Percentiles rank a stretch among this genome's conserved stretches.
Evolutionary conservation across 1,139 yeast genomes (phyloP).

Genomic region (Zhuliangozyma blackwelliae): DNA sequence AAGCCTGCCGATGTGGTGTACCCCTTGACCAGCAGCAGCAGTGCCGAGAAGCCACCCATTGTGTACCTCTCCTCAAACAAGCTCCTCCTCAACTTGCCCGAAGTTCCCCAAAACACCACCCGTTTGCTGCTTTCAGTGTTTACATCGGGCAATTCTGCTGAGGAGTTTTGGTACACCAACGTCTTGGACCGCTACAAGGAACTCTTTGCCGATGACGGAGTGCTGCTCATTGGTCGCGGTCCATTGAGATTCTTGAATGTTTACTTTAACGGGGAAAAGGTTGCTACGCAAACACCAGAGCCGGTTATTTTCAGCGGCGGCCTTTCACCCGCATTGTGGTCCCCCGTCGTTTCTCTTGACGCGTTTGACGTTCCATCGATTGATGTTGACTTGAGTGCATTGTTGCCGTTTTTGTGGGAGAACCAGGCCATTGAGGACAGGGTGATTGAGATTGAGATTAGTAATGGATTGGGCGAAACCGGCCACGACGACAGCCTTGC

Average conservation of each 20-base stretch:
- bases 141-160: conserved; percentile 73
- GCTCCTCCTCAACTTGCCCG: conserved; percentile 36
- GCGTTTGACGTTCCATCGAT: conserved; percentile 70
- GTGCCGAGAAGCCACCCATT: conserved; percentile 26
- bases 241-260: conserved; percentile 56
- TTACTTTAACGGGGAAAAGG: conserved; percentile 44
- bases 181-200: conserved; percentile 46
- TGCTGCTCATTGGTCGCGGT: conserved; percentile 54
- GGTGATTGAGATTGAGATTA: conserved; percentile 43
- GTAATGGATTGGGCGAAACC: conserved; percentile 53
- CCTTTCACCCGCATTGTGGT: conserved; percentile 73
- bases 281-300: conserved; percentile 51
- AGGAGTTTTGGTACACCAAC: conserved; percentile 81
- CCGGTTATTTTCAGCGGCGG: conserved; percentile 77
- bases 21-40: conserved; percentile 24
- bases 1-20: conserved; percentile 30
- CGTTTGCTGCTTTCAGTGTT: conserved; percentile 56
- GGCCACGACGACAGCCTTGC: conserved; percentile 16
- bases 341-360: conserved; percentile 65
- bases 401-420: conserved; percentile 61
- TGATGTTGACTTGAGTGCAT: conserved; percentile 63
- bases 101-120: conserved; percentile 46
- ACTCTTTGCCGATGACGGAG: conserved; percentile 31
- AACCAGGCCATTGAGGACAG: conserved; percentile 18
- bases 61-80: conserved; percentile 38